Base-by-base conservation (phyloP, 2,329 filamentous ascomycete species). In the Ophiosphaerella narmari region DNA sequence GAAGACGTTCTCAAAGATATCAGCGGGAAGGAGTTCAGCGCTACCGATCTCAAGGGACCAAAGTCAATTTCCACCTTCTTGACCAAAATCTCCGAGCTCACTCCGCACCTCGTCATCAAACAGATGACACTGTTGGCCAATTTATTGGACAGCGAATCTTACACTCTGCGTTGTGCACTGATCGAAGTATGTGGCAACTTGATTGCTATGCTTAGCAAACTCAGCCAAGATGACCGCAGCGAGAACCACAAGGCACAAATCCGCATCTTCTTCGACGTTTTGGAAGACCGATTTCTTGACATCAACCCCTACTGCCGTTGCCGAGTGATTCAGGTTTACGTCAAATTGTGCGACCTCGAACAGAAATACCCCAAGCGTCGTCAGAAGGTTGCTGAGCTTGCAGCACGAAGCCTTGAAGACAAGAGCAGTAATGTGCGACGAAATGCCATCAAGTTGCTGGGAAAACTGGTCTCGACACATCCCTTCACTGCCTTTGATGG, bases 151-250 rank as follows among this genome's bases (percentile, higher is more conserved):
- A 97, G 91, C 78, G 94, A 99, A 84, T 96, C 94, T 7, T 96
- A 97, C 72, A 96, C 93, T 2, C 82, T 99, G 21, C 86, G 94
- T 50, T 97, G 91, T 70, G 90, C 94, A 4, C 83, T 99, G 42
- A 95, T 99, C 52, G 94, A 99, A 72, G 92, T 99, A 6, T 97
- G 92, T 71, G 95, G 94, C 43, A 97, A 99, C 74, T 85, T 99
- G 75, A 89, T 99, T 65, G 84, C 85, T 13, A 89, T 97, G 74
- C 82, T 99, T 37, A 96, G 89, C 74, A 93, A 89, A 67, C 88
- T 95, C 64, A 91, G 95, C 52, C 75, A 74, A 38, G 74, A 75
- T 67, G 93, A 97, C 71, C 85, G 90, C 43, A 90, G 87, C 63
- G 93, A 97, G 63, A 94, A 94, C 70, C 88, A 93, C 78, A 96